Evolutionary conservation across 176 grass and related monocot genomes (phyloP), one percentile per base, ranked within the genome.

Genomic region (Elaeis guineensis): DNA sequence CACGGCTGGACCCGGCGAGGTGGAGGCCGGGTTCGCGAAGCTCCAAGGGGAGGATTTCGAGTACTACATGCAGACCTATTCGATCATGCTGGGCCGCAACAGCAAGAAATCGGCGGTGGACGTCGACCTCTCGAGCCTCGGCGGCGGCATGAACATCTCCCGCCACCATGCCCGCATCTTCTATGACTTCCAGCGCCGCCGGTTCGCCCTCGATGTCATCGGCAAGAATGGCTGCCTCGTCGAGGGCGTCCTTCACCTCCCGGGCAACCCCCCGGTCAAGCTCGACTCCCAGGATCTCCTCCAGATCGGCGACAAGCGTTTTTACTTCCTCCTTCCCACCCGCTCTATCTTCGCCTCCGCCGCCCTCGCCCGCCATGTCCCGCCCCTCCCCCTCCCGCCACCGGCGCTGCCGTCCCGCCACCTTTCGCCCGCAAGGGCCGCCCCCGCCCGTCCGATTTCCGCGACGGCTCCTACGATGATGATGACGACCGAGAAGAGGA

Each of bases 21-120:
- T 94, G 67, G 81, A 83, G 56, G 84, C 82, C 5, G 93, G 84
- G 21, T 98, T 98, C 60, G 93, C 93, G 0, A 98, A 98, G 78
- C 84, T 98, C 25, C 93, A 92, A 59, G 93, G 87, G 0, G 93
- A 98, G 61, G 93, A 92, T 68, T 98, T 98, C 20, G 93, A 88
- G 73, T 92, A 89, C 63, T 98, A 85, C 76, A 98, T 98, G 93
- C 93, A 98, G 51, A 88, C 87, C 9, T 98, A 98, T 49, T 98
- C 93, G 0, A 91, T 98, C 71, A 82, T 98, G 70, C 62, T 98
- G 72, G 93, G 93, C 1, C 93, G 87, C 49, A 80, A 85, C 81
- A 87, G 84, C 69, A 88, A 92, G 78, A 89, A 91, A 21, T 89
- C 93, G 4, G 79, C 73, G 0, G 93, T 92, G 56, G 93, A 92